Evolutionary conservation across 257 asterid species (phyloP).

Genomic region (Coffea canephora): DNA sequence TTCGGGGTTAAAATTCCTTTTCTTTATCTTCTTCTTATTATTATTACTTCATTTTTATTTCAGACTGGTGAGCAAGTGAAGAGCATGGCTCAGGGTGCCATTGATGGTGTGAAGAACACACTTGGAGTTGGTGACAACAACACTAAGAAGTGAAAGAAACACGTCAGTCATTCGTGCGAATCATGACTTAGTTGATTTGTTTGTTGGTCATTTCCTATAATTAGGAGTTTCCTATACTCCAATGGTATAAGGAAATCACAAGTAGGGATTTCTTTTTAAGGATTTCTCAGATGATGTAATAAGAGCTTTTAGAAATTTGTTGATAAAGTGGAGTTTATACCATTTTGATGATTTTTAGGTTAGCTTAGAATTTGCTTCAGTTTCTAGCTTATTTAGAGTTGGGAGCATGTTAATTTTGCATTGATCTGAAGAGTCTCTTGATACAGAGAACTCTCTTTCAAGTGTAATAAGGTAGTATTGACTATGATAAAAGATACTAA

Average conservation of each 20-base stretch:
- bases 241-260: background rate
- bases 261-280: slow-evolving; percentile 6
- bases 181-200: background rate
- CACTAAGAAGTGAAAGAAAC: slow-evolving; percentile 40
- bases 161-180: too few relatives aligned
- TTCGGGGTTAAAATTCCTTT: background rate
- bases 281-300: background rate
- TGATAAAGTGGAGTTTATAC: background rate
- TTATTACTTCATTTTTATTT: too few relatives aligned
- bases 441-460: background rate
- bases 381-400: background rate
- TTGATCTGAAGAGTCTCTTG: background rate
- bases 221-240: background rate
- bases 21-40: too few relatives aligned
- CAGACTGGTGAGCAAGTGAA: slow-evolving; percentile 60
- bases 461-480: background rate
- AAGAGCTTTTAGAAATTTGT: background rate
- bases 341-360: background rate
- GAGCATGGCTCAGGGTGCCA: slow-evolving; percentile 64
- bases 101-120: slow-evolving; percentile 71
- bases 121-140: slow-evolving; percentile 58
- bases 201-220: background rate
- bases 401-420: background rate
- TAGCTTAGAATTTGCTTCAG: background rate
- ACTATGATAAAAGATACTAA: background rate